phyloP scores from a whole-genome alignment of 139 green algal genomes.

The Chlamydomonas incerta region DNA sequence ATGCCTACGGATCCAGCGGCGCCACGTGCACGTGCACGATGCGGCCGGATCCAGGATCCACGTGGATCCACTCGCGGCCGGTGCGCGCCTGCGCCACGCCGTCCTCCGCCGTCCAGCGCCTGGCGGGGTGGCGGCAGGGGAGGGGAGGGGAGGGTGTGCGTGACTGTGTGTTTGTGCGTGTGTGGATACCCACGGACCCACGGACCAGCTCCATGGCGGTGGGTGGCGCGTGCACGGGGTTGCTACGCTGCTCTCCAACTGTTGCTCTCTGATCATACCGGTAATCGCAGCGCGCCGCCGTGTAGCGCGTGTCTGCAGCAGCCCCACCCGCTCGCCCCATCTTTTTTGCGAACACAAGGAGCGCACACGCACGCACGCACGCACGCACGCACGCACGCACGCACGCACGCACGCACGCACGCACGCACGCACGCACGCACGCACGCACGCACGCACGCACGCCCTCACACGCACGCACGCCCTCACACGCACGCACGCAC shows the following conservation, averaged over 20 bases:
- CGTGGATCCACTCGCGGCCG: constrained; percentile 19
- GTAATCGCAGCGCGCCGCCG: too few species aligned
- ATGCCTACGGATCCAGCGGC: not conserved
- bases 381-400: not conserved
- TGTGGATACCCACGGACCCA: too few species aligned
- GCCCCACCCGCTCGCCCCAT: too few species aligned
- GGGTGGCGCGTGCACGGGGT: too few species aligned
- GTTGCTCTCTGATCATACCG: too few species aligned
- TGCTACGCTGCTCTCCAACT: too few species aligned
- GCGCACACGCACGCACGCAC: not conserved
- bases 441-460: not conserved
- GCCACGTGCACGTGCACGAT: constrained; percentile 20
- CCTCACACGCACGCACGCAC: not conserved
- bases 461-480: not conserved
- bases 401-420: not conserved
- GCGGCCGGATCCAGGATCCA: not conserved
- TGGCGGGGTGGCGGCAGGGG: too few species aligned
- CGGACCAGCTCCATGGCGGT: too few species aligned
- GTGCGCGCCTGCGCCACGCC: not conserved
- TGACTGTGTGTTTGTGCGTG: too few species aligned
- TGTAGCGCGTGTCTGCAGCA: too few species aligned
- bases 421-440: not conserved
- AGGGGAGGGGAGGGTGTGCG: too few species aligned
- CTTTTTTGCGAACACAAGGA: too few species aligned
- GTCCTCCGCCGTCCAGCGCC: not conserved